Evolutionary conservation across 768 basidiomycete genomes (phyloP).

Genomic region (Lyophyllum atratum): DNA sequence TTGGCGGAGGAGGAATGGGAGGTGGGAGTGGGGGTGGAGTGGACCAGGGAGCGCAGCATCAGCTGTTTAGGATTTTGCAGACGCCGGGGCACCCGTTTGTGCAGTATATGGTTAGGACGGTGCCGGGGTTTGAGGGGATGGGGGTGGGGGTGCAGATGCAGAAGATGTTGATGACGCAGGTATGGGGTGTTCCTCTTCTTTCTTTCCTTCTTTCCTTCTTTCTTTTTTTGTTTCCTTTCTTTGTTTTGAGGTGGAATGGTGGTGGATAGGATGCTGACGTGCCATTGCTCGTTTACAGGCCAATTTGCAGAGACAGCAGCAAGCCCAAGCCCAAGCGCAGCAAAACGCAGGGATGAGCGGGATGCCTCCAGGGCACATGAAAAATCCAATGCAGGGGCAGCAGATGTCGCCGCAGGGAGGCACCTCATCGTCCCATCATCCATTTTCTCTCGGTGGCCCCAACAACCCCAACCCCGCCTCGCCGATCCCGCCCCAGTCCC

Average conservation of each 20-base stretch:
- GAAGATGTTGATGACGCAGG: conserved; percentile 55
- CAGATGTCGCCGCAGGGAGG: conserved; percentile 20
- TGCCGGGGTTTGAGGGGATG: conserved; percentile 56
- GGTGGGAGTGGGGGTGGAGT: neutral
- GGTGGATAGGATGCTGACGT: no score
- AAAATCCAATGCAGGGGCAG: conserved; percentile 20
- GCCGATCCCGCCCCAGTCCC: conserved; percentile 15
- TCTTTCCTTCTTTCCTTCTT: neutral
- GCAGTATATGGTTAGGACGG: conserved; percentile 49
- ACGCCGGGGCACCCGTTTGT: conserved; percentile 58
- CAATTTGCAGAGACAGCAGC: conserved; percentile 26
- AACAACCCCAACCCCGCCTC: conserved; percentile 25
- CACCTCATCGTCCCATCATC: neutral
- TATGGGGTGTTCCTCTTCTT: conserved; percentile 33
- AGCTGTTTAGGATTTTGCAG: conserved; percentile 51
- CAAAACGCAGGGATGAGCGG: conserved; percentile 13
- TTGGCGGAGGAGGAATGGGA: neutral
- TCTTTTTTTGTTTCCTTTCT: neutral
- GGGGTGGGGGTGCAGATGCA: conserved; percentile 60
- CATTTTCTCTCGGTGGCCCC: neutral
- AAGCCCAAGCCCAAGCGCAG: conserved; percentile 22
- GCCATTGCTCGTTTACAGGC: neutral
- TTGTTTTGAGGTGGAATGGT: no score
- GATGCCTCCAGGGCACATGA: conserved; percentile 16
- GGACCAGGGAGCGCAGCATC: conserved; percentile 36